Evolutionary conservation across 2,329 filamentous ascomycete species (phyloP).

Genomic region (Verticillium nubilum): DNA sequence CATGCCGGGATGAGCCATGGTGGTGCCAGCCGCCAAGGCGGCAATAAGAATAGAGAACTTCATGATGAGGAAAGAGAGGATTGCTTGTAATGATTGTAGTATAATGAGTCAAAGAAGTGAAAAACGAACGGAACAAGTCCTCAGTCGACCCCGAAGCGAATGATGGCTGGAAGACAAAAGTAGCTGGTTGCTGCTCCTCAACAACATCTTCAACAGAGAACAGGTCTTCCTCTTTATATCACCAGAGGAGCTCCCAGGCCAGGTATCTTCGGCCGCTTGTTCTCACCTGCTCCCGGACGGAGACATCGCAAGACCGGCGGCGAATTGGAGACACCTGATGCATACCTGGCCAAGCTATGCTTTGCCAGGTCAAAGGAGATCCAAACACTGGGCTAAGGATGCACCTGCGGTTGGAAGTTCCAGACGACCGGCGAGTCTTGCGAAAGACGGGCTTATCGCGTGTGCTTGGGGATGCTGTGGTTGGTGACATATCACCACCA

Average conservation of each 20-base stretch:
- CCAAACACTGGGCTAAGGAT: neutral
- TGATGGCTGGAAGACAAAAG: neutral
- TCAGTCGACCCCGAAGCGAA: neutral
- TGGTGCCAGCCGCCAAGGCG: slow-evolving; percentile 3
- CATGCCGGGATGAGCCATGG: slow-evolving; percentile 17
- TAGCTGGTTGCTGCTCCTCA: neutral
- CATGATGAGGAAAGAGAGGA: slow-evolving; percentile 6
- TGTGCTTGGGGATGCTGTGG: neutral
- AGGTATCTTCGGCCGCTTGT: neutral
- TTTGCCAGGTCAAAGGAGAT: neutral
- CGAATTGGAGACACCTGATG: neutral
- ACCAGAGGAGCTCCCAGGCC: neutral
- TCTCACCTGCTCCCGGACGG: neutral
- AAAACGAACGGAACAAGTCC: neutral
- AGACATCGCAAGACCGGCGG: neutral
- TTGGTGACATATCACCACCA: neutral
- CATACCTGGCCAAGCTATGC: neutral
- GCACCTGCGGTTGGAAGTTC: neutral
- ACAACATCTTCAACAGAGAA: neutral
- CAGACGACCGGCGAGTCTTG: neutral
- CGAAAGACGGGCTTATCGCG: neutral
- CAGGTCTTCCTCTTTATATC: neutral
- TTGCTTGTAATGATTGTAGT: neutral
- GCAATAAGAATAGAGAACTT: slow-evolving; percentile 5
- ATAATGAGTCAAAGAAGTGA: neutral